A percentile compares a stretch with the other conserved stretches of the same genome.
These are phyloP conservation scores for Chloris gayana DNA, from an alignment of 176 grass and related monocot genomes.

Conservation along the genomic window DNA sequence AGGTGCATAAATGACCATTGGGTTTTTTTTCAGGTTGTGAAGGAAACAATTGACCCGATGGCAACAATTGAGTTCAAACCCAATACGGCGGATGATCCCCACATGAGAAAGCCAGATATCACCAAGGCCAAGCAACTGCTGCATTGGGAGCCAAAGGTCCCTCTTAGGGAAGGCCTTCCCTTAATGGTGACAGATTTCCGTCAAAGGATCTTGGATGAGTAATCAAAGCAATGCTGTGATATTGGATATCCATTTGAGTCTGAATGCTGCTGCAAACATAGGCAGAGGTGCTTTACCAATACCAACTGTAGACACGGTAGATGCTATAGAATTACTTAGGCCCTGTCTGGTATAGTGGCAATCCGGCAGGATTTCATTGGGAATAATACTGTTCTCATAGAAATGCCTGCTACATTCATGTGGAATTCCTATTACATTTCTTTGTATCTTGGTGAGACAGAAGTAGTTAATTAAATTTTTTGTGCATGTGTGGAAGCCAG, in stretches of 20 bases:
- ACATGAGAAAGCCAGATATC: conserved; percentile 89
- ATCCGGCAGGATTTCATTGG: background rate
- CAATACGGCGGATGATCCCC: conserved; percentile 87
- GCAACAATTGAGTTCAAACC: conserved; percentile 72
- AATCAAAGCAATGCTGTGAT: background rate
- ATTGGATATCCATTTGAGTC: conserved; percentile 11
- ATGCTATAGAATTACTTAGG: conserved; percentile 40
- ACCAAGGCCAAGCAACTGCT: conserved; percentile 79
- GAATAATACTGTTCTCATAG: background rate
- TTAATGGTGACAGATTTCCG: conserved; percentile 84
- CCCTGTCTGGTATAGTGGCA: background rate
- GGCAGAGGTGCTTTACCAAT: conserved; percentile 17
- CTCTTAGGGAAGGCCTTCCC: conserved; percentile 79
- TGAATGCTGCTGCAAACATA: conserved; percentile 35
- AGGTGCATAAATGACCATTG: background rate
- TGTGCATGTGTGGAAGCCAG: conserved; percentile 40
- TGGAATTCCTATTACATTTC: conserved; percentile 7
- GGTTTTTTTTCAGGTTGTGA: conserved; percentile 52
- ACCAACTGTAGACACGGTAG: conserved; percentile 41
- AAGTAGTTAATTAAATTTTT: conserved; percentile 33
- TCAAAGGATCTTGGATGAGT: conserved; percentile 65
- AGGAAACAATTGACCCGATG: conserved; percentile 74
- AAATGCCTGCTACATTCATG: conserved; percentile 22
- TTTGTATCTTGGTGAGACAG: conserved; percentile 38
- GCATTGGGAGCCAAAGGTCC: conserved; percentile 78